Percentiles rank a stretch among this genome's conserved stretches.
Conservation (phyloP, 805 yeast genomes). For the Yamadazyma olivae region DNA sequence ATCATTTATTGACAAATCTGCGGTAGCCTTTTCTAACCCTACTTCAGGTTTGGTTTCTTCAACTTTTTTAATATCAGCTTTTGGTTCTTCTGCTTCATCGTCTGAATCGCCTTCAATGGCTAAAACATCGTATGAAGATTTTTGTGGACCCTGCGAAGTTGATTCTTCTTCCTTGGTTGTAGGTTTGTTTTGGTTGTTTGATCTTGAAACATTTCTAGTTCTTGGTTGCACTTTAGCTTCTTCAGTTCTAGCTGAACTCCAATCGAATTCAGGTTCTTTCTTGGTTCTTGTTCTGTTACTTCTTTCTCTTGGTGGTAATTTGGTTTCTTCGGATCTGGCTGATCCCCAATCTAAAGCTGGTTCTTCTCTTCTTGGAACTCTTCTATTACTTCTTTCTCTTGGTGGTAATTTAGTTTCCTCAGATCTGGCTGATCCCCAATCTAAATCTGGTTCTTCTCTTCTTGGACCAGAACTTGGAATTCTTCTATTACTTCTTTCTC, state of each 20-base stretch:
- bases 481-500: slow-evolving; percentile 23
- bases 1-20: slow-evolving; percentile 23
- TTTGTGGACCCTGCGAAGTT: slow-evolving; percentile 28
- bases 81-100: slow-evolving; percentile 14
- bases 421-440: slow-evolving; percentile 37
- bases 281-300: slow-evolving; percentile 20
- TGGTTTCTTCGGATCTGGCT: slow-evolving; percentile 23
- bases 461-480: slow-evolving; percentile 23
- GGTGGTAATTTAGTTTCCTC: slow-evolving; percentile 27
- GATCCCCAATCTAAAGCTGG: slow-evolving; percentile 26
- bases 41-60: slow-evolving; percentile 6
- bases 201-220: slow-evolving; percentile 20
- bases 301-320: slow-evolving; percentile 19
- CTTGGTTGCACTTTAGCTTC: slow-evolving; percentile 26
- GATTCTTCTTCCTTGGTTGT: slow-evolving; percentile 16
- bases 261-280: slow-evolving; percentile 40
- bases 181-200: slow-evolving; percentile 13
- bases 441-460: slow-evolving; percentile 42
- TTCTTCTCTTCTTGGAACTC: slow-evolving; percentile 15
- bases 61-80: slow-evolving; percentile 4
- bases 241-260: slow-evolving; percentile 37
- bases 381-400: slow-evolving; percentile 25
- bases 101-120: slow-evolving; percentile 30
- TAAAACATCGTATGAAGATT: slow-evolving; percentile 33
- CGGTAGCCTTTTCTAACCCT: slow-evolving; percentile 23